Conservation (phyloP, 257 asterid genomes). For the Scutellaria galericulata region DNA sequence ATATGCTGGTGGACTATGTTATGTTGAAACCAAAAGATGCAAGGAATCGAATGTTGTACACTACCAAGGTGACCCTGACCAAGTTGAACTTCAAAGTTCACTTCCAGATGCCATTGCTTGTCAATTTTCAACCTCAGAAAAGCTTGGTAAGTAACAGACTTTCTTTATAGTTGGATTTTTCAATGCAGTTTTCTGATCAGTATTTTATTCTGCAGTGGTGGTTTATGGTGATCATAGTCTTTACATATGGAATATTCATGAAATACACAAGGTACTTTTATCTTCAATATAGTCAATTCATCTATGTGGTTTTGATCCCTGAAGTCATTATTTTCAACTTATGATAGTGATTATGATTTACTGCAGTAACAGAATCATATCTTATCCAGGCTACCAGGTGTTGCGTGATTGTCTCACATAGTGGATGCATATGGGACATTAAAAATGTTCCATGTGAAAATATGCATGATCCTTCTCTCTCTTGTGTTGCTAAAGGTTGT, state of each 20-base stretch:
- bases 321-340: conserved; percentile 34
- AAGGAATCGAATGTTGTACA: conserved; percentile 42
- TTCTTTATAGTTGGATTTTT: conserved; percentile 28
- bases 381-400: conserved; percentile 72
- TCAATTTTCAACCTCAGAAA: conserved; percentile 61
- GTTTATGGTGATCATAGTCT: conserved; percentile 69
- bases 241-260: conserved; percentile 62
- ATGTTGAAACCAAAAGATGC: conserved; percentile 50
- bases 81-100: conserved; percentile 38
- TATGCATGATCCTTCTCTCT: conserved; percentile 64
- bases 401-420: conserved; percentile 68
- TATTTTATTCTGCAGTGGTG: conserved; percentile 59
- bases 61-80: conserved; percentile 31
- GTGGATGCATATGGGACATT: conserved; percentile 75
- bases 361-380: conserved; percentile 51
- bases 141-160: conserved; percentile 61
- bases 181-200: conserved; percentile 36
- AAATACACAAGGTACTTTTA: conserved; percentile 51
- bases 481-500: conserved; percentile 72
- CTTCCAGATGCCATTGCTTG: conserved; percentile 80
- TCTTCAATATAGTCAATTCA: neutral
- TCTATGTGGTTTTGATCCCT: conserved; percentile 22
- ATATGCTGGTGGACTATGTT: conserved; percentile 59
- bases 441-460: conserved; percentile 64
- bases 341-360: conserved; percentile 40